These are phyloP conservation scores for Malassezia slooffiae DNA, from an alignment of 1,284 basidiomycete species.

Conservation along the genomic window DNA sequence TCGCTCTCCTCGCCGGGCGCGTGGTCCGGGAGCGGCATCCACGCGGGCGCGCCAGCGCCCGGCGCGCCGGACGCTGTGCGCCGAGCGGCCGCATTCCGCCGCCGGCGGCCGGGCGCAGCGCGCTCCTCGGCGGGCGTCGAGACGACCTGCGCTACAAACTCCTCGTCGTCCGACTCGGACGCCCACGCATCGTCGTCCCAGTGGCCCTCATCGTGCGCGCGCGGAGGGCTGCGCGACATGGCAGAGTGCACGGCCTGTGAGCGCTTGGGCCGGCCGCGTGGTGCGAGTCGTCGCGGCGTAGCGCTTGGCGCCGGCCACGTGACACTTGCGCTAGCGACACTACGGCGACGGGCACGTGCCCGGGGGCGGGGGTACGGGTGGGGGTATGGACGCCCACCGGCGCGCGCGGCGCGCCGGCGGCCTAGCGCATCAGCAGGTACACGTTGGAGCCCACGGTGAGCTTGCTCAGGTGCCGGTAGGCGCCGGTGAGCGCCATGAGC, in stretches of 20 bases:
- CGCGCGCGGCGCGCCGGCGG: too few species aligned
- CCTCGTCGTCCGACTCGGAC: conserved; percentile 43
- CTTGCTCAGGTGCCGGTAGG: conserved; percentile 79
- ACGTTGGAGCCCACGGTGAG: conserved; percentile 86
- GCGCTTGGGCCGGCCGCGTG: too few species aligned
- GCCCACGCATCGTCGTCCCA: conserved; percentile 45
- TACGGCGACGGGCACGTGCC: too few species aligned
- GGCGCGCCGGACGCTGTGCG: too few species aligned
- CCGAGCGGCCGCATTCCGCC: conserved; percentile 10
- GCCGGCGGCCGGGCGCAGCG: conserved; percentile 18
- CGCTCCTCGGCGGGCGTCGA: neutral
- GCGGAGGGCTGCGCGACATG: conserved; percentile 2
- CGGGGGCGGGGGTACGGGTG: too few species aligned
- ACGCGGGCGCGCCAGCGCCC: too few species aligned
- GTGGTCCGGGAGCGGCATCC: too few species aligned
- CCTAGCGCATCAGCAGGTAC: conserved; percentile 67
- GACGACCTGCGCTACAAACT: conserved; percentile 33
- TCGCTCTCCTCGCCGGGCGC: too few species aligned
- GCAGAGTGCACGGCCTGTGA: neutral
- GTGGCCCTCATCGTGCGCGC: conserved; percentile 3
- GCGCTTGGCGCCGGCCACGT: too few species aligned
- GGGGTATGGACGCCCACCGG: too few species aligned
- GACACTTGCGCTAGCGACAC: too few species aligned
- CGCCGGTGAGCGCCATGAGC: conserved; percentile 84
- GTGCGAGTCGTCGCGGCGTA: too few species aligned